Conservation (phyloP, 805 yeast genomes). For the Dipodascopsis tothii region DNA sequence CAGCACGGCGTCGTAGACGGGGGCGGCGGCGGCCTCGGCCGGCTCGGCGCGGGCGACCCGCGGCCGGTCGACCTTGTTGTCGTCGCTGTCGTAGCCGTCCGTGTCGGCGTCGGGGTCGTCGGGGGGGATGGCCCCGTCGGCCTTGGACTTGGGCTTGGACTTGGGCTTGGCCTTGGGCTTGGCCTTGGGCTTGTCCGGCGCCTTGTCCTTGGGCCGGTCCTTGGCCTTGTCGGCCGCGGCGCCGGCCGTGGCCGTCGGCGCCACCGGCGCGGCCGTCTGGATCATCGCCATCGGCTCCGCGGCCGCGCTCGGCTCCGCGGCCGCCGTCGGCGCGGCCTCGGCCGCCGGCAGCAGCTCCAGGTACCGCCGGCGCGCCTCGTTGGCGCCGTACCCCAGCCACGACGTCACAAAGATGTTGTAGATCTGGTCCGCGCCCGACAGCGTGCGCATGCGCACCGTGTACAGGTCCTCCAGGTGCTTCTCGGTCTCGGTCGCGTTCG, state of each 20-base stretch:
- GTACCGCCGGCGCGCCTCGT: constrained; percentile 77
- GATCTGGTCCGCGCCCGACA: constrained; percentile 61
- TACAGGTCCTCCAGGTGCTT: constrained; percentile 70
- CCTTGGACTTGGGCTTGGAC: neutral
- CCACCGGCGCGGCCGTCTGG: neutral
- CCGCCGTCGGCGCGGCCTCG: neutral
- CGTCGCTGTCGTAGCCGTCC: constrained; percentile 6
- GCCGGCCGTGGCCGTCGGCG: neutral
- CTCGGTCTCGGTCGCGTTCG: constrained; percentile 51
- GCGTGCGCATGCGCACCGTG: constrained; percentile 53
- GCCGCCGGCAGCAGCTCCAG: constrained; percentile 30
- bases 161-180: neutral
- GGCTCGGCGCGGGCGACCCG: too few relatives aligned
- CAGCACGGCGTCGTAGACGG: neutral
- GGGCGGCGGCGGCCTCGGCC: too few relatives aligned
- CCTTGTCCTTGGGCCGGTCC: too few relatives aligned
- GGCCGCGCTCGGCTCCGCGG: constrained; percentile 1
- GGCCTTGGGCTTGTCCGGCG: constrained; percentile 2
- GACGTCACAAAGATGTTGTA: constrained; percentile 92
- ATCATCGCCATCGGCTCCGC: constrained; percentile 1
- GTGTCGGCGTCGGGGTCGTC: constrained; percentile 2
- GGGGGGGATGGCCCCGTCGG: neutral
- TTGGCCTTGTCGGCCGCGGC: too few relatives aligned
- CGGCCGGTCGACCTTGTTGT: constrained; percentile 19
- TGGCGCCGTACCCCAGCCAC: constrained; percentile 97